Percentiles rank a stretch among this genome's conserved stretches.
These are phyloP conservation scores for Pestalotiopsis sp. DNA, from an alignment of 2,329 filamentous ascomycete species.

Conservation along the genomic window DNA sequence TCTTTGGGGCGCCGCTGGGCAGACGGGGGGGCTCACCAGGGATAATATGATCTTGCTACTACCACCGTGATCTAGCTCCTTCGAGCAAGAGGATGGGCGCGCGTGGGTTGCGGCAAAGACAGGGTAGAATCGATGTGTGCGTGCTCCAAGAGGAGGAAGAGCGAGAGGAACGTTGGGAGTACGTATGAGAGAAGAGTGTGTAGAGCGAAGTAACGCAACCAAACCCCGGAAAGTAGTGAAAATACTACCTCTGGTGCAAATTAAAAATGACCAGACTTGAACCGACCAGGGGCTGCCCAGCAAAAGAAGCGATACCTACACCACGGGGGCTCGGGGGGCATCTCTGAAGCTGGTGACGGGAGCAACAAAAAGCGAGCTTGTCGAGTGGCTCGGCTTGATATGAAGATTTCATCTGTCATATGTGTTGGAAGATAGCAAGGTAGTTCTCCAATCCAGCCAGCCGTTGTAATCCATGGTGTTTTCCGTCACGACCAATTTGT, in stretches of 20 bases:
- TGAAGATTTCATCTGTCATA: not conserved
- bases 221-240: conserved; percentile 3
- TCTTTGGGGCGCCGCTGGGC: not conserved
- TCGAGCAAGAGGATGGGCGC: not conserved
- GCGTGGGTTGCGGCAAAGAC: conserved; percentile 11
- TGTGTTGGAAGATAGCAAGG: not conserved
- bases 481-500: not conserved
- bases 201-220: conserved; percentile 6
- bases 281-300: not conserved
- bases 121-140: conserved; percentile 21
- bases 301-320: not conserved
- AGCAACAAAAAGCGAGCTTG: conserved; percentile 1
- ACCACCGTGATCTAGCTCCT: not conserved
- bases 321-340: conserved; percentile 12
- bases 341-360: not conserved
- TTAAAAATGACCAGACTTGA: not conserved
- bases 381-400: not conserved
- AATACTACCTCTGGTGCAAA: not conserved
- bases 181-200: conserved; percentile 13
- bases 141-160: conserved; percentile 24
- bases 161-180: conserved; percentile 22
- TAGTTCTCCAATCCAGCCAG: not conserved
- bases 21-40: not conserved
- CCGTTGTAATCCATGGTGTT: not conserved
- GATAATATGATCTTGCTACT: not conserved